Conservation (phyloP, 352 stramenopile species). For the Phytopythium oedochilum region DNA sequence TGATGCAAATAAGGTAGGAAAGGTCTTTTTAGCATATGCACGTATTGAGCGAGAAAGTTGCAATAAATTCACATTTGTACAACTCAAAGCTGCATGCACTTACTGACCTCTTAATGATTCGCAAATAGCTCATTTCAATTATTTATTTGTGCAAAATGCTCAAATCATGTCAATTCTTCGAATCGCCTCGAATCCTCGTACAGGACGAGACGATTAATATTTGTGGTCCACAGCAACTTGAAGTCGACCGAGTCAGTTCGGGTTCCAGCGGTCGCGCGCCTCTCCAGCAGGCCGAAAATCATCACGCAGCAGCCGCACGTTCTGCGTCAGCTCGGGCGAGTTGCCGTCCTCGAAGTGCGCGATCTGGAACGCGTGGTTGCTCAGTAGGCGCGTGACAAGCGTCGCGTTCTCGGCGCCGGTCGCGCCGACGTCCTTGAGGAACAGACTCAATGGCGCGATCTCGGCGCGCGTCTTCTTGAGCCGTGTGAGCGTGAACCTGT, state of each 20-base stretch:
- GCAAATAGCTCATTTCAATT: no score
- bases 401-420: constrained; percentile 63
- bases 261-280: constrained; percentile 31
- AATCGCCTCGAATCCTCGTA: no score
- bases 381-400: constrained; percentile 64
- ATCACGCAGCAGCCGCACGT: constrained; percentile 70
- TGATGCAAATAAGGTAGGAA: no score
- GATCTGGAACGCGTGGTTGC: constrained; percentile 77
- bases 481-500: constrained; percentile 34
- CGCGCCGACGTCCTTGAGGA: constrained; percentile 68
- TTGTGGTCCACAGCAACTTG: neutral
- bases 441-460: constrained; percentile 59
- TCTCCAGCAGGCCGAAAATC: constrained; percentile 17
- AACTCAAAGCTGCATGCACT: no score
- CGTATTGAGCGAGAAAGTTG: no score
- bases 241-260: constrained; percentile 18
- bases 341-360: constrained; percentile 82
- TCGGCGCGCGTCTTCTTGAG: constrained; percentile 30
- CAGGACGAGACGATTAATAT: no score
- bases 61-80: no score
- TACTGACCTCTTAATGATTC: no score
- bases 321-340: constrained; percentile 68
- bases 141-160: no score
- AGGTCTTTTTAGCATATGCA: no score
- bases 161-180: no score